These are phyloP conservation scores for Orbilia blumenaviensis DNA, from an alignment of 2,329 filamentous ascomycete species.

Conservation along the genomic window DNA sequence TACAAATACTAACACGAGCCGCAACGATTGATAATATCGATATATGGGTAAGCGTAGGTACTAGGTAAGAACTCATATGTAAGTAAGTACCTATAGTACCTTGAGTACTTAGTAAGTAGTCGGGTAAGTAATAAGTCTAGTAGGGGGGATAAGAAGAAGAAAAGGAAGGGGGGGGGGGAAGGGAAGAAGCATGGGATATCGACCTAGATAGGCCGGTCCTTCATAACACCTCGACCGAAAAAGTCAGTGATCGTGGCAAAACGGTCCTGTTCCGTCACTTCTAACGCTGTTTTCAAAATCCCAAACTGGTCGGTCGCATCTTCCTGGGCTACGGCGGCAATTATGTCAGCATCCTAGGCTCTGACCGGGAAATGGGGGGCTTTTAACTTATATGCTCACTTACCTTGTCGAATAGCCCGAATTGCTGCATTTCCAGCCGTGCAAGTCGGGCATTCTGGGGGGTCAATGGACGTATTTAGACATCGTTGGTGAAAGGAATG, in stretches of 20 bases:
- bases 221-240: conserved; percentile 93
- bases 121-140: no score
- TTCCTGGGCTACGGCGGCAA: conserved; percentile 70
- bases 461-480: conserved; percentile 72
- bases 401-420: conserved; percentile 76
- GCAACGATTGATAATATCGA: no score
- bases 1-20: no score
- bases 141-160: no score
- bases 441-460: conserved; percentile 85
- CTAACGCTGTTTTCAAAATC: conserved; percentile 82
- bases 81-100: no score
- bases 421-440: conserved; percentile 86
- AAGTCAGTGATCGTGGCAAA: conserved; percentile 94
- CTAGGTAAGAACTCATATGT: no score
- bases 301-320: conserved; percentile 89
- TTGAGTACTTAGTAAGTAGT: no score
- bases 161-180: no score
- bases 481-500: conserved; percentile 96
- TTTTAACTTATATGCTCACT: no score
- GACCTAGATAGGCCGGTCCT: conserved; percentile 21
- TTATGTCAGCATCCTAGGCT: background rate
- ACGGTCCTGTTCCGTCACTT: conserved; percentile 75
- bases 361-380: background rate
- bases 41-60: no score
- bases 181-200: no score